Percentiles rank a stretch among this genome's conserved stretches.
These are phyloP conservation scores for Neonectria neomacrospora DNA, from an alignment of 2,329 filamentous ascomycete genomes.

Conservation along the genomic window DNA sequence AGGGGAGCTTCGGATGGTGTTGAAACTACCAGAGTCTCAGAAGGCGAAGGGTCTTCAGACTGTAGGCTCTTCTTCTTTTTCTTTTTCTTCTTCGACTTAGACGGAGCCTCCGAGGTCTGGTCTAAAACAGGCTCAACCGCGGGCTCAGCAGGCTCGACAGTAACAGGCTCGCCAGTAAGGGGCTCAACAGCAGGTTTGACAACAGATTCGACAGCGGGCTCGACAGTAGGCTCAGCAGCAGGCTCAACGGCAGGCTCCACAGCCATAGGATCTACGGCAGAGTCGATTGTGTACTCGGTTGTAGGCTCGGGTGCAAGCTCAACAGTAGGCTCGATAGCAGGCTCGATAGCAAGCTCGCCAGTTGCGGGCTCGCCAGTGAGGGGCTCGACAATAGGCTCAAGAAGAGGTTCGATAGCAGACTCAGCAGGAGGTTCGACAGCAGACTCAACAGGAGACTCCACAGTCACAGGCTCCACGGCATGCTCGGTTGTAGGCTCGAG, in stretches of 20 bases:
- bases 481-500: neutral
- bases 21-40: constrained; percentile 22
- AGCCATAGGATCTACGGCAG: no score
- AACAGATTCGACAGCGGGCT: constrained; percentile 2
- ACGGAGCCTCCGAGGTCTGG: constrained; percentile 16
- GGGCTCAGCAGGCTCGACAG: neutral
- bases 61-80: constrained; percentile 43
- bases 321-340: neutral
- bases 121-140: neutral
- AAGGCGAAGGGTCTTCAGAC: constrained; percentile 23
- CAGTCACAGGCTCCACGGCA: neutral
- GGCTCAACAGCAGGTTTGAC: neutral
- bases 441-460: neutral
- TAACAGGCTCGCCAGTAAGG: neutral
- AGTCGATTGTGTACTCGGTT: neutral
- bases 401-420: neutral
- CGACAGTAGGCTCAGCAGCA: constrained; percentile 15
- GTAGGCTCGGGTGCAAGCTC: constrained; percentile 7
- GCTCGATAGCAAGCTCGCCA: no score
- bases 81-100: constrained; percentile 41
- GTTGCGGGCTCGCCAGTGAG: no score
- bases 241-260: constrained; percentile 21
- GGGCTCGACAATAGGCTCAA: constrained; percentile 12
- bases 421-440: constrained; percentile 12
- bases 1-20: constrained; percentile 13